Evolutionary conservation across 441 rosid species (phyloP).

Genomic region (Corymbia citriodora): DNA sequence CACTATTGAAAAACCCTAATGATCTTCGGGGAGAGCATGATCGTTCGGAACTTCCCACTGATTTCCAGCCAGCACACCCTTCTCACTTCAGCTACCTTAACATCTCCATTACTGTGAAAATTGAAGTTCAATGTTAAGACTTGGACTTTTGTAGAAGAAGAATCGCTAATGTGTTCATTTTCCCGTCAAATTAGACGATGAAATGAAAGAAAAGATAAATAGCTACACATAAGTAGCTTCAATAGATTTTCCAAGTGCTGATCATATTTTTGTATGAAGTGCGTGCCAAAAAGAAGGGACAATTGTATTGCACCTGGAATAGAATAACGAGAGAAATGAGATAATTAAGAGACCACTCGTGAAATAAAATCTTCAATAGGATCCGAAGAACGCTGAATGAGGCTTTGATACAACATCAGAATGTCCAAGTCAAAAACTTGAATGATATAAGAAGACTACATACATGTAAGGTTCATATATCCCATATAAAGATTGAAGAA

Average conservation of each 20-base stretch:
- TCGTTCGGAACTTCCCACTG: no score
- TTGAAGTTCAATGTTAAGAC: background rate
- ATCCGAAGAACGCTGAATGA: background rate
- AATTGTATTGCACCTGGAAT: background rate
- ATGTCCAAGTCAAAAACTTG: background rate
- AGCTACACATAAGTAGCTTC: background rate
- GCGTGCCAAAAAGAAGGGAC: accelerated
- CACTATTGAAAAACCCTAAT: background rate
- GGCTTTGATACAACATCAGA: background rate
- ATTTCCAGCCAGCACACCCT: no score
- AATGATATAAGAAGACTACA: background rate
- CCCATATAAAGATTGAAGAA: background rate
- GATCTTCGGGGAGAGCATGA: no score
- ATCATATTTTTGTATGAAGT: background rate
- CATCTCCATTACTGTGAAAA: background rate
- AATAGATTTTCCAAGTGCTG: background rate
- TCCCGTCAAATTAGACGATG: background rate
- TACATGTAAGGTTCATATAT: background rate
- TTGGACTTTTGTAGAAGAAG: background rate
- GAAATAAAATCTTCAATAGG: background rate
- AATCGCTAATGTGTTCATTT: background rate
- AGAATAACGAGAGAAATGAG: background rate
- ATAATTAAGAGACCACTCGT: background rate
- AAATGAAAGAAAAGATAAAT: background rate
- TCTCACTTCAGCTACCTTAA: background rate